Percentiles rank a stretch among this genome's conserved stretches.
Evolutionary conservation across 2,329 filamentous ascomycete species (phyloP).

Genomic region (Zasmidium angulare): DNA sequence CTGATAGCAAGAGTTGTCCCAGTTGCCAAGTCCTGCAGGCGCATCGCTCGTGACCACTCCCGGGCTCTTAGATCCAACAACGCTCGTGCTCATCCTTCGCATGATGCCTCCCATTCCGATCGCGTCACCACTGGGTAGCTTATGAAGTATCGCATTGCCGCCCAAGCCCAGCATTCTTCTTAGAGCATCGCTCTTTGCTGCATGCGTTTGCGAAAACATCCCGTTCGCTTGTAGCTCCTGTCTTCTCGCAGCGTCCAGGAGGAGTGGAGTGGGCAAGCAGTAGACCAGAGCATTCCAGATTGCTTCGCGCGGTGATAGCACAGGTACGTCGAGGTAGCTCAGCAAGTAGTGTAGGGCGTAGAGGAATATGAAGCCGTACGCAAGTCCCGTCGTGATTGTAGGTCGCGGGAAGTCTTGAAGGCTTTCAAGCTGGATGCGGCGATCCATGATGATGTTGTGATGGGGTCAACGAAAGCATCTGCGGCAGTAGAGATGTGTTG

Average conservation of each 20-base stretch:
- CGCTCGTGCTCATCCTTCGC: conserved; percentile 25
- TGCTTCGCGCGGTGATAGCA: conserved; percentile 48
- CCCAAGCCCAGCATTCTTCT: conserved; percentile 40
- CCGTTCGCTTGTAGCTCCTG: conserved; percentile 29
- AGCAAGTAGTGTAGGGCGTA: conserved; percentile 34
- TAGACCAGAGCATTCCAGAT: conserved; percentile 63
- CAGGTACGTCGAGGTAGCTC: conserved; percentile 29
- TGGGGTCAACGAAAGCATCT: conserved; percentile 2
- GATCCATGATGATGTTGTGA: conserved; percentile 22
- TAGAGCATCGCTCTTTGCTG: conserved; percentile 40
- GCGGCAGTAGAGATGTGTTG: conserved; percentile 1
- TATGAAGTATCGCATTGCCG: conserved; percentile 38
- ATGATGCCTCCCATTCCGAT: conserved; percentile 31
- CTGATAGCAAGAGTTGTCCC: conserved; percentile 95
- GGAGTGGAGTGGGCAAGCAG: conserved; percentile 55
- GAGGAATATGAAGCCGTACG: conserved; percentile 28
- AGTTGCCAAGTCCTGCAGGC: conserved; percentile 74
- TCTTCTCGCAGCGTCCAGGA: conserved; percentile 56
- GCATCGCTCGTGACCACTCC: conserved; percentile 29
- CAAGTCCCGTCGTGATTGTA: conserved; percentile 21
- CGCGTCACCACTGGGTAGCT: conserved; percentile 32
- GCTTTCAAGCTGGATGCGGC: conserved; percentile 21
- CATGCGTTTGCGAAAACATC: conserved; percentile 34
- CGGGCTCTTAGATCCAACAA: conserved; percentile 20
- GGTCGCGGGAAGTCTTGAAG: conserved; percentile 11